Base-by-base conservation (phyloP, 2,329 filamentous ascomycete species). In the Epichloe gansuensis region DNA sequence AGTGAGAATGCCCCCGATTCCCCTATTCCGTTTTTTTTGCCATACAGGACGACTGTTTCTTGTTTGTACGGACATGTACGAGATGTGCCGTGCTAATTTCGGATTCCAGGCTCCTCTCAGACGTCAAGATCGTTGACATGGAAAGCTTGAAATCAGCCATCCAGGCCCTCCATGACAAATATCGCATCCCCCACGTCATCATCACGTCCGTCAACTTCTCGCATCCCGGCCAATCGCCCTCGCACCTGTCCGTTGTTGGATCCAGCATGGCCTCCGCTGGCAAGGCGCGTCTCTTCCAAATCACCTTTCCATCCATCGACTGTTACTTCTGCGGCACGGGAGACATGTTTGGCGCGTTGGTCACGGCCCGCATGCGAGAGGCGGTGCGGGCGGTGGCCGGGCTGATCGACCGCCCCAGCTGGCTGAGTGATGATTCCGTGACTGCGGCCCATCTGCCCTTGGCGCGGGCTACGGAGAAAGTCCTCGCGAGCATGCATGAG, bases 321-420 rank as follows among this genome's bases (percentile, higher is more conserved):
- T 87, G 89, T 69, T 95, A 93, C 74, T 98, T 97, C 70, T 89
- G 86, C 60, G 93, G 93, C 41, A 97, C 94, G 0, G 93, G 93
- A 46, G 93, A 98, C 71, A 96, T 98, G 91, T 97, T 98, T 64
- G 91, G 89, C 34, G 91, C 91, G 7, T 76, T 98, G 45, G 89
- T 89, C 64, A 82, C 95, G 1, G 87, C 87, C 41, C 82, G 91
- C 34, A 81, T 98, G 63, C 84, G 91, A 53, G 88, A 97, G 72
- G 89, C 88, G 27, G 85, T 88, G 1, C 68, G 72, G 50, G 69
- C 62, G 17, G 65, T 60, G 1, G 63, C 56, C 45, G 56, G 60
- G 25, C 69, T 95, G 4, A 67, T 73, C 15, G 64, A 71, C 7
- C 77, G 68, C 2, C 67, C 71, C 5, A 81, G 81, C 55, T 98